Percentiles rank a stretch among this genome's conserved stretches.
These are phyloP conservation scores for Gnomoniopsis smithogilvyi DNA, from an alignment of 2,329 filamentous ascomycete genomes.

Conservation along the genomic window DNA sequence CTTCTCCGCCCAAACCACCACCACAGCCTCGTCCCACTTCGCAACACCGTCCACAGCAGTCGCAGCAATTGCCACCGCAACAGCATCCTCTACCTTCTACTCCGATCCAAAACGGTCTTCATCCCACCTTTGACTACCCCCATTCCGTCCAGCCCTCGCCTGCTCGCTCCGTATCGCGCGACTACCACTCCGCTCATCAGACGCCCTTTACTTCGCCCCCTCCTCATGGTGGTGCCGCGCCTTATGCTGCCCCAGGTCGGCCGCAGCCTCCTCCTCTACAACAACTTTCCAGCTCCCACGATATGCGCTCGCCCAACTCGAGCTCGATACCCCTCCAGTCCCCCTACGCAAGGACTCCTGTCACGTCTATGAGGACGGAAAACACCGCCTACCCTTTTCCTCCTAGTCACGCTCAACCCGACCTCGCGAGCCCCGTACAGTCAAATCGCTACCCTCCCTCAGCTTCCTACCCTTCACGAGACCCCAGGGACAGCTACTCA, in stretches of 20 bases:
- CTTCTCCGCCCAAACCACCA: slow-evolving; percentile 23
- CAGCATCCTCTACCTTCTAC: slow-evolving; percentile 32
- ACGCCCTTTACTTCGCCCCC: slow-evolving; percentile 26
- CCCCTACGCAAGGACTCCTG: slow-evolving; percentile 50
- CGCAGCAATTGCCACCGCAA: slow-evolving; percentile 16
- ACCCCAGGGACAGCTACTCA: slow-evolving; percentile 46
- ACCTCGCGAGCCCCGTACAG: slow-evolving; percentile 48
- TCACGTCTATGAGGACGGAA: slow-evolving; percentile 38
- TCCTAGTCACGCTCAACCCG: slow-evolving; percentile 32
- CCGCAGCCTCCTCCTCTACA: slow-evolving; percentile 45
- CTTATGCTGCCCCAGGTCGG: slow-evolving; percentile 34
- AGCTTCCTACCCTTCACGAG: slow-evolving; percentile 40
- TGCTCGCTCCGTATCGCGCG: slow-evolving; percentile 40
- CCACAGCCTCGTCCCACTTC: slow-evolving; percentile 5
- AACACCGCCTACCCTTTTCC: slow-evolving; percentile 51
- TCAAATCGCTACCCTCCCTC: slow-evolving; percentile 49
- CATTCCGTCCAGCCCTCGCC: slow-evolving; percentile 48
- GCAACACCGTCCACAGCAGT: slow-evolving; percentile 23
- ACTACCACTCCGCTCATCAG: slow-evolving; percentile 36
- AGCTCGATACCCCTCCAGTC: slow-evolving; percentile 41
- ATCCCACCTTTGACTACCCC: slow-evolving; percentile 49
- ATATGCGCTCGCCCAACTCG: slow-evolving; percentile 49
- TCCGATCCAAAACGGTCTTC: slow-evolving; percentile 38
- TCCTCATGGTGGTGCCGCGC: slow-evolving; percentile 25
- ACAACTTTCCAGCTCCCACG: slow-evolving; percentile 39